These are phyloP conservation scores for Phytopythium boreale DNA, from an alignment of 352 stramenopile species.

Conservation along the genomic window DNA sequence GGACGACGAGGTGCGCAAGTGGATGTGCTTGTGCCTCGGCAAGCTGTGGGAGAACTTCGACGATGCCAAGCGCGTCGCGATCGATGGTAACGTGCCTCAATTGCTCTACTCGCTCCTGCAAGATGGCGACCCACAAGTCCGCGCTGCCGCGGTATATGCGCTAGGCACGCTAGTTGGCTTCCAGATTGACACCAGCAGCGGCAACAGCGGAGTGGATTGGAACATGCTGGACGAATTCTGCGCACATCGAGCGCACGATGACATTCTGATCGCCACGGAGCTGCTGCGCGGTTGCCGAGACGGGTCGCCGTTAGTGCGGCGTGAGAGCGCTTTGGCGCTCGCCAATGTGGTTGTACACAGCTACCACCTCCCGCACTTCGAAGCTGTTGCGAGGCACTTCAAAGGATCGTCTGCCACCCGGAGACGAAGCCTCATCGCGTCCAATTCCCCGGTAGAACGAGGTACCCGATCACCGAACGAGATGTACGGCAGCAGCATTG, in stretches of 20 bases:
- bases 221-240: constrained; percentile 62
- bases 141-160: constrained; percentile 92
- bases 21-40: constrained; percentile 91
- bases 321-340: constrained; percentile 80
- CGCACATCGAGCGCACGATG: constrained; percentile 48
- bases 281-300: constrained; percentile 68
- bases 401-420: constrained; percentile 45
- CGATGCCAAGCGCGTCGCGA: constrained; percentile 80
- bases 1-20: constrained; percentile 74
- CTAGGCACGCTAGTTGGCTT: constrained; percentile 90
- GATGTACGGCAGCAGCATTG: constrained; percentile 1
- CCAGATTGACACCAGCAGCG: constrained; percentile 55
- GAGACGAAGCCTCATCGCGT: constrained; percentile 3
- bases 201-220: constrained; percentile 43
- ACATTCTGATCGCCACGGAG: constrained; percentile 71
- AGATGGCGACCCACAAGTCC: constrained; percentile 89
- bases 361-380: constrained; percentile 82
- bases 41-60: constrained; percentile 95
- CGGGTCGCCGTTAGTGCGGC: constrained; percentile 79
- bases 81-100: constrained; percentile 85
- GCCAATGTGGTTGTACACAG: constrained; percentile 86
- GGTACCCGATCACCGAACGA: neutral
- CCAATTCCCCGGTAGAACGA: neutral
- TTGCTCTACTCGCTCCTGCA: constrained; percentile 78
- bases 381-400: constrained; percentile 78